Base-by-base conservation (phyloP, 495 filamentous ascomycete species). In the Xylaria bambusicola region DNA sequence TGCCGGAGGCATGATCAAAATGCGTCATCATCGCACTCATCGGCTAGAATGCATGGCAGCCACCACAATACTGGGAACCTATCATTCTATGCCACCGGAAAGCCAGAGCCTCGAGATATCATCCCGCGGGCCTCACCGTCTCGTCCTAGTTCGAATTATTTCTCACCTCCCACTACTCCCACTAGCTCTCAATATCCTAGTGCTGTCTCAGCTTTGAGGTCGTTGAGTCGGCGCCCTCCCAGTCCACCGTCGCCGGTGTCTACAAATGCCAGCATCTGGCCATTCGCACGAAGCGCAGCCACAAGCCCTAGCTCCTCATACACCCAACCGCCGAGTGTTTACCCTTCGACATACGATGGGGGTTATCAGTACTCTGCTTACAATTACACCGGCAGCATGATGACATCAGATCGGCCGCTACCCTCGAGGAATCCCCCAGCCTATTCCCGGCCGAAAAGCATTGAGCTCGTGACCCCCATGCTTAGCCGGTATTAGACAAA, bases 111-210 rank as follows among this genome's bases (percentile, higher is more conserved):
- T 20, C 70, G 76, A 66, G 78, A 81, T 56, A 81, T 80, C 58
- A 72, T 81, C 50, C 78, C 78, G 52, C 78, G 76, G 54, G 78
- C 78, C 24, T 79, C 77, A n/a, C 77, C 78, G 7, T 80, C 77
- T 29, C 71, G 78, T 41, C 74, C 75, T 35, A 75, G 47, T 58
- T 73, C 73, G 18, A 63, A 73, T 58, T 66, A 72, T 53, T 68
- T 63, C 60, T 76, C 77, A 10, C 75, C 76, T 41, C 76, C 77
- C 50, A 69, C 72, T 8, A 72, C 75, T 20, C 76, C 77, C 26
- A 69, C 66, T 23, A 70, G 61, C 31, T 63, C 65, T 20, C 69
- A 72, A 24, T 66, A 70, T 47, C 57, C 63, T 17, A 79, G 71
- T 26, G 77, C 78, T 56, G 70, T 80, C 45, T 71, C 74, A 41